A percentile compares a stretch with the other conserved stretches of the same genome.
Conservation (phyloP, 371 early-diverging fungal genomes). For the Mucor indicus region DNA sequence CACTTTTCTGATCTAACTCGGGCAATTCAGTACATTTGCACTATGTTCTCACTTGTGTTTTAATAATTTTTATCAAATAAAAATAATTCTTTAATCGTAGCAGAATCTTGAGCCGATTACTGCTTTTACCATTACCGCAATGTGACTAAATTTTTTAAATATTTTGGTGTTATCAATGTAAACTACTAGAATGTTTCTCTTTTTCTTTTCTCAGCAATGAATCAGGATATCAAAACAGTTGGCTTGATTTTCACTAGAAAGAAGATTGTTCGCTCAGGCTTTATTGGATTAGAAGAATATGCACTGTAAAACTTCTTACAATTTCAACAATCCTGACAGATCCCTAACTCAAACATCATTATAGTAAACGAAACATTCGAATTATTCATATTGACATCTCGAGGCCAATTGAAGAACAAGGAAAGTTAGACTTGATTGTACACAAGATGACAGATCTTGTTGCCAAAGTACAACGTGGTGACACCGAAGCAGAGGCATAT, state of each 20-base stretch:
- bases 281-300: slow-evolving; percentile 37
- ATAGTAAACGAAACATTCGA: slow-evolving; percentile 30
- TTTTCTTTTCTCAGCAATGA: slow-evolving; percentile 11
- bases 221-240: slow-evolving; percentile 26
- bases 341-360: neutral
- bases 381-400: slow-evolving; percentile 40
- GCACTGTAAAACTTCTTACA: slow-evolving; percentile 25
- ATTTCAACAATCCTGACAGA: neutral
- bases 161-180: neutral
- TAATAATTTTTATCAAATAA: too few relatives aligned
- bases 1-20: too few relatives aligned
- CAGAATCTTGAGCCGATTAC: too few relatives aligned
- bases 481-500: slow-evolving; percentile 20
- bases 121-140: too few relatives aligned
- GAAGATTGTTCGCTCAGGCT: slow-evolving; percentile 39
- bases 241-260: slow-evolving; percentile 40
- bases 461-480: slow-evolving; percentile 31
- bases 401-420: slow-evolving; percentile 31
- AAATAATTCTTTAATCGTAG: too few relatives aligned
- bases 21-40: too few relatives aligned
- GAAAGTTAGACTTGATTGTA: slow-evolving; percentile 39
- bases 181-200: neutral
- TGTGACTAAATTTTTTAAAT: too few relatives aligned
- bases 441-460: slow-evolving; percentile 49
- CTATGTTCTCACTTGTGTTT: too few relatives aligned